Evolutionary conservation across 257 asterid genomes (phyloP).

Genomic region (Eustoma russellianum): DNA sequence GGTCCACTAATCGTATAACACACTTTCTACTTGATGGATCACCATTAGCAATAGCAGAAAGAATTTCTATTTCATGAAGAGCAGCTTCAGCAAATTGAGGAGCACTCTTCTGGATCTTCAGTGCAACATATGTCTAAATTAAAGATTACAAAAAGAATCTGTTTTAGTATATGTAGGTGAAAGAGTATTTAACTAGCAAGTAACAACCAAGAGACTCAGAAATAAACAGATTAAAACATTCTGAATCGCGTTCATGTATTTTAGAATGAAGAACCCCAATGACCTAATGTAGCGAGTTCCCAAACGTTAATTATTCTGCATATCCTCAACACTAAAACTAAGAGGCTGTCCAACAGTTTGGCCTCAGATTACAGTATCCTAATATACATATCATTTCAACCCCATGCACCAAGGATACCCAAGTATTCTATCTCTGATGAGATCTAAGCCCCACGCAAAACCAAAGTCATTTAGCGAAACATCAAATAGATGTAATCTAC

Average conservation of each 20-base stretch:
- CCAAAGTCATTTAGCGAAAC: no score
- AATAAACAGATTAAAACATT: not conserved
- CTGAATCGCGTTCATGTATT: not conserved
- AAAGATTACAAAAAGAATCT: not conserved
- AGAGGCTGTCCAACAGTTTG: no score
- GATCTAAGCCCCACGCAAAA: no score
- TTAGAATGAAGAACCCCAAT: no score
- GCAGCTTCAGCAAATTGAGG: slow-evolving; percentile 97
- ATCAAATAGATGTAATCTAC: no score
- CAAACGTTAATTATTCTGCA: no score
- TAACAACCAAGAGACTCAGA: not conserved
- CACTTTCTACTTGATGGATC: slow-evolving; percentile 55
- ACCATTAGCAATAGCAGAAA: slow-evolving; percentile 71
- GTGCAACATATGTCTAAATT: slow-evolving; percentile 67
- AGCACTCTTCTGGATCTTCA: slow-evolving; percentile 97
- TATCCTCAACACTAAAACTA: no score
- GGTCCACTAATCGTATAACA: slow-evolving; percentile 70
- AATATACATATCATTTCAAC: no score
- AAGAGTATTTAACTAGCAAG: not conserved
- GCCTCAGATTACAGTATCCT: no score
- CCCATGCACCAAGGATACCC: no score
- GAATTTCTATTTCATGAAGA: slow-evolving; percentile 78
- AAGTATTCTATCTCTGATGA: no score
- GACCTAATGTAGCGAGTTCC: no score
- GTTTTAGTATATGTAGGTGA: not conserved